phyloP scores from a whole-genome alignment of 495 filamentous ascomycete species.

The Tetracladium setigerum region DNA sequence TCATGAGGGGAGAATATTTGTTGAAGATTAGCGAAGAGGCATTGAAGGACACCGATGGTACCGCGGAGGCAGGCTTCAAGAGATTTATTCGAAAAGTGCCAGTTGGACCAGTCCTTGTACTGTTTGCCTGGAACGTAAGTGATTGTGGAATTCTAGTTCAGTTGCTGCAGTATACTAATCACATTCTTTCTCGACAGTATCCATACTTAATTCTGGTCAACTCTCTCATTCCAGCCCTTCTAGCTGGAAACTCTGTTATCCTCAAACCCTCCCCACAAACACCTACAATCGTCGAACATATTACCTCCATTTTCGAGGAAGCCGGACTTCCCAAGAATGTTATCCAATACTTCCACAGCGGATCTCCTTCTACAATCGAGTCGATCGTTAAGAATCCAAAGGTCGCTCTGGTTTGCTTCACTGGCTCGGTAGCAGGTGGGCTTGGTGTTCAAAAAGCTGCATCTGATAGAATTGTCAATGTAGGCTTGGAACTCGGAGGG shows the following conservation, averaged over 20 bases:
- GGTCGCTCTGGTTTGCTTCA: conserved; percentile 77
- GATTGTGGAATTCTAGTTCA: not conserved
- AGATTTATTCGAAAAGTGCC: conserved; percentile 81
- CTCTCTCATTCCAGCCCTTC: conserved; percentile 77
- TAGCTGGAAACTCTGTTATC: conserved; percentile 83
- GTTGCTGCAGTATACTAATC: conserved; percentile 5
- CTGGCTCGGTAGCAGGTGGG: conserved; percentile 84
- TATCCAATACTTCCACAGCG: conserved; percentile 84
- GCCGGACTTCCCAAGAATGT: conserved; percentile 75
- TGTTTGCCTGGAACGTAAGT: conserved; percentile 94
- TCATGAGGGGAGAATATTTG: conserved; percentile 73
- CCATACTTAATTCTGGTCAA: conserved; percentile 90
- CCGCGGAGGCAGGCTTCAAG: conserved; percentile 78
- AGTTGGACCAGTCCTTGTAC: conserved; percentile 73
- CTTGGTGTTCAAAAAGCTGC: conserved; percentile 79
- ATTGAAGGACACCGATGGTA: conserved; percentile 67
- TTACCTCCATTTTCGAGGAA: conserved; percentile 63
- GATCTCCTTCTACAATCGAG: conserved; percentile 63
- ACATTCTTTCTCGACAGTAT: conserved; percentile 51
- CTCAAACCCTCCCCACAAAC: conserved; percentile 93
- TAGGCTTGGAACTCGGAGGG: conserved; percentile 83
- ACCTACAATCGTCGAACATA: conserved; percentile 78
- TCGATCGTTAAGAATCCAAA: conserved; percentile 63
- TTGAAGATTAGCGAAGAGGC: conserved; percentile 69
- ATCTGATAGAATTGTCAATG: conserved; percentile 68